phyloP scores from a whole-genome alignment of 345 rosid species.

The Passiflora organensis region DNA sequence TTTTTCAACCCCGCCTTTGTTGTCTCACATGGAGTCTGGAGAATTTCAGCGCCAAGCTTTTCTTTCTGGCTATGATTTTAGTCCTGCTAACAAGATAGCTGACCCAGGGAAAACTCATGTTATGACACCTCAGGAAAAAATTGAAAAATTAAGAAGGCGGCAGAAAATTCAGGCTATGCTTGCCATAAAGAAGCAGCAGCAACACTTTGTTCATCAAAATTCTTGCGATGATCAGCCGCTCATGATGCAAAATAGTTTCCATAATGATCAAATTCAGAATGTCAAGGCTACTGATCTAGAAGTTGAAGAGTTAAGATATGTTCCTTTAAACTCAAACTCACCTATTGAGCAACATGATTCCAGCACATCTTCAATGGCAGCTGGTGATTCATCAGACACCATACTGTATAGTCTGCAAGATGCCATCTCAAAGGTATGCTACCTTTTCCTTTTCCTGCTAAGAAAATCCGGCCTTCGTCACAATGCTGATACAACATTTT shows the following conservation, averaged over 20 bases:
- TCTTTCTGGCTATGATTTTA: conserved; percentile 39
- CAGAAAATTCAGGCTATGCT: conserved; percentile 98
- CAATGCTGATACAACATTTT: conserved; percentile 20
- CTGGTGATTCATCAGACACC: conserved; percentile 41
- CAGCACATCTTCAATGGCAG: conserved; percentile 35
- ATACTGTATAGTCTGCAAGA: conserved; percentile 67
- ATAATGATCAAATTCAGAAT: conserved; percentile 42
- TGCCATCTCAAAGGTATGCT: conserved; percentile 64
- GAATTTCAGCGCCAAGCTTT: conserved; percentile 42
- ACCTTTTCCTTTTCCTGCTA: conserved; percentile 17
- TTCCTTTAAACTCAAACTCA: conserved; percentile 51
- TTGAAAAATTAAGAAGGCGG: conserved; percentile 79
- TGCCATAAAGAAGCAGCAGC: conserved; percentile 85
- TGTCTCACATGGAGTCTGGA: conserved; percentile 42
- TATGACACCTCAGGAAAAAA: conserved; percentile 94
- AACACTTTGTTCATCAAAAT: conserved; percentile 53
- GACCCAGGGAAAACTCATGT: conserved; percentile 44
- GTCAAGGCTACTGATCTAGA: conserved; percentile 43
- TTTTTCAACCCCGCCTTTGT: conserved; percentile 44
- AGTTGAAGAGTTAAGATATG: conserved; percentile 33
- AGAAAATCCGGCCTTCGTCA: conserved; percentile 13
- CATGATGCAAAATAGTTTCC: conserved; percentile 31
- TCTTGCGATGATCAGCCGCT: conserved; percentile 38
- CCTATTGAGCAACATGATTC: conserved; percentile 57
- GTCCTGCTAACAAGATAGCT: conserved; percentile 33